These are phyloP conservation scores for Erodium trifolium DNA, from an alignment of 441 rosid genomes.

Conservation along the genomic window DNA sequence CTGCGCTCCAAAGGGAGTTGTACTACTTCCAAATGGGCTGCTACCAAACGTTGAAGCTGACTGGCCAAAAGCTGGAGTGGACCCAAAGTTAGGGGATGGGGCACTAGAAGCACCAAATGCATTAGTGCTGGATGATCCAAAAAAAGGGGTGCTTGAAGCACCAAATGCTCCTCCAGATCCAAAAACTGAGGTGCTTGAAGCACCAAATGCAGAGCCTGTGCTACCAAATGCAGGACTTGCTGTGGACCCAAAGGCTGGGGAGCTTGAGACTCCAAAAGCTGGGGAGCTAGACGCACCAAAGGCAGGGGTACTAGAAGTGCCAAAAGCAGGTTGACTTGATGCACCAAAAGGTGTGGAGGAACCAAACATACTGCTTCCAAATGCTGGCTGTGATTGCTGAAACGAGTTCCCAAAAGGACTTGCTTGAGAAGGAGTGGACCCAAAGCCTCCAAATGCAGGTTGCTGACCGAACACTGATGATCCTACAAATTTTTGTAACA, in stretches of 20 bases:
- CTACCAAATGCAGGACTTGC: conserved; percentile 61
- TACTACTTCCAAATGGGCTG: conserved; percentile 44
- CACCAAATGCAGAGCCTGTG: conserved; percentile 54
- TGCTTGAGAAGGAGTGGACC: conserved; percentile 50
- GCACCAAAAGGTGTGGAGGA: conserved; percentile 41
- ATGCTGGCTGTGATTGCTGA: conserved; percentile 80
- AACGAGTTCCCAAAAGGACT: conserved; percentile 69
- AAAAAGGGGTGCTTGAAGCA: conserved; percentile 30
- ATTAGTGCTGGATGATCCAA: conserved; percentile 36
- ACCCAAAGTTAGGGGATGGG: conserved; percentile 39
- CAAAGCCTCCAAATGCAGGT: conserved; percentile 64
- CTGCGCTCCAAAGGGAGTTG: conserved; percentile 61
- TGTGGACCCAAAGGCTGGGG: conserved; percentile 38
- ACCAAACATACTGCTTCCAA: conserved; percentile 63
- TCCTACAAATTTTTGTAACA: conserved; percentile 24
- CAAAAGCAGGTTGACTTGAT: conserved; percentile 23
- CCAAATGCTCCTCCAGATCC: conserved; percentile 35
- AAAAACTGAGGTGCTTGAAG: conserved; percentile 32
- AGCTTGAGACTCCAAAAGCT: conserved; percentile 20
- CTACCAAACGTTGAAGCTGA: conserved; percentile 48
- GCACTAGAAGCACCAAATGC: conserved; percentile 14
- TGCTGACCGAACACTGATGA: conserved; percentile 61
- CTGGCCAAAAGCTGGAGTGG: conserved; percentile 62
- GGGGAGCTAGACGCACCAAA: conserved; percentile 28
- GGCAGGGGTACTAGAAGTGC: conserved; percentile 21